These are phyloP conservation scores for Hemileccinum rubropunctum DNA, from an alignment of 768 basidiomycete species.

Conservation along the genomic window DNA sequence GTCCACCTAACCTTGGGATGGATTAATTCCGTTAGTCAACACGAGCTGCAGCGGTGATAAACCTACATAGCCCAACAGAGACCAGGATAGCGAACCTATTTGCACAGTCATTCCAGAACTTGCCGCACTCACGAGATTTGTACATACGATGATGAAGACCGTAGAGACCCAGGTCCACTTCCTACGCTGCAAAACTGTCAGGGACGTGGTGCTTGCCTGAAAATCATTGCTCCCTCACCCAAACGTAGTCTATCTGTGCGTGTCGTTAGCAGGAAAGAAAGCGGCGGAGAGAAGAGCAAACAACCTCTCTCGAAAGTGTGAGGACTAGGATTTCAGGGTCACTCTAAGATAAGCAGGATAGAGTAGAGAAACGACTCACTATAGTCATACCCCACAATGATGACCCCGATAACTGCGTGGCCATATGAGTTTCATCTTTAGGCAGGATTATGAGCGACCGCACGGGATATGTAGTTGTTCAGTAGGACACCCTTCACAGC, in stretches of 20 bases:
- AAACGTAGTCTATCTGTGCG: not conserved
- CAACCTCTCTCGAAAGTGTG: too few species aligned
- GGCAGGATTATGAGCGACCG: too few species aligned
- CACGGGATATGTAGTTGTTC: too few species aligned
- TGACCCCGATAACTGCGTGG: too few species aligned
- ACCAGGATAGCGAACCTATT: not conserved
- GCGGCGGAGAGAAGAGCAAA: not conserved
- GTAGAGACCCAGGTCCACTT: not conserved
- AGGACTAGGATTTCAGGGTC: too few species aligned
- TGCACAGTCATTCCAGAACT: not conserved
- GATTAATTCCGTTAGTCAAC: not conserved
- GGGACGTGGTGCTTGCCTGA: not conserved
- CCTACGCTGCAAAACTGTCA: not conserved
- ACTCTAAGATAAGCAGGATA: too few species aligned
- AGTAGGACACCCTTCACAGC: too few species aligned
- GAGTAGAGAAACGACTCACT: too few species aligned
- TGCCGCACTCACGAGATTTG: not conserved
- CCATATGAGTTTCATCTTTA: too few species aligned
- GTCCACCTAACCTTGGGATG: not conserved
- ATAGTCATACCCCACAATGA: too few species aligned
- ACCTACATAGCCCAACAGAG: conserved; percentile 1
- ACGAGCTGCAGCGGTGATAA: not conserved
- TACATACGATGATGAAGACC: not conserved
- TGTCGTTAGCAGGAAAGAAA: not conserved
- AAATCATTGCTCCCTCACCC: not conserved